Base-by-base conservation (phyloP, 2,329 filamentous ascomycete species). In the Epichloe bromicola region DNA sequence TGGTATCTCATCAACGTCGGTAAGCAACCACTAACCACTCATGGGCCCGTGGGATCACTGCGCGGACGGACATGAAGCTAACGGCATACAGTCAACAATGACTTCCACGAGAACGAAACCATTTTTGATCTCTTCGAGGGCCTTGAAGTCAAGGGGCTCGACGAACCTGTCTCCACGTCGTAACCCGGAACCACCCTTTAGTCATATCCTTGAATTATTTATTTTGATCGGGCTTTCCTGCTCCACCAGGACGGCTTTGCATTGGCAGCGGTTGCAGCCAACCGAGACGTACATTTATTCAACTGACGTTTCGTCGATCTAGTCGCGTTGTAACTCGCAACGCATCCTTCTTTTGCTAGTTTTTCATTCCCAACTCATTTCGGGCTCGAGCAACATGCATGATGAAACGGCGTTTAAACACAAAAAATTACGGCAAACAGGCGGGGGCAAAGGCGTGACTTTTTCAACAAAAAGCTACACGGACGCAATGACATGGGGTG, bases 1-100 rank as follows among this genome's bases (percentile, higher is more conserved):
- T 98, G 91, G 89, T 91, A 89, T 64, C 74, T 98, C 53, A 79
- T 98, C 59, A 98, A 98, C 64, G 95, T 98, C 60, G 88, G 87
- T 90, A 74, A 72, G 83, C 67, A 12, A 3, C 23, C 39, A 42
- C 17, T 23, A 6, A 45, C 36, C 36, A n/a, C 36, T n/a, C 36
- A 38, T 38, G 14, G 36, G 11, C 30, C 30, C 30, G 10, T 4
- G 30, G 30, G 30, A 30, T 30, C 14, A n/a, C 14, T 39, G 7
- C 8, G 17, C 15, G 15, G 7, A 11, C 15, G 15, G 15, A 11
- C 38, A 39, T 30, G 20, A 45, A 4, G 14, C 50, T 48, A 44
- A 51, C 37, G 20, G 19, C 10, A 4, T 1, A 2, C n/a, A 90
- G 93, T 98, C 30, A 89, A 98, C 73, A 98, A 98, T 63, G 89